A percentile compares a stretch with the other conserved stretches of the same genome.
These are phyloP conservation scores for Bryoerythrophyllum caledonicum DNA, from an alignment of 225 moss, liverwort and hornwort species.

Conservation along the genomic window DNA sequence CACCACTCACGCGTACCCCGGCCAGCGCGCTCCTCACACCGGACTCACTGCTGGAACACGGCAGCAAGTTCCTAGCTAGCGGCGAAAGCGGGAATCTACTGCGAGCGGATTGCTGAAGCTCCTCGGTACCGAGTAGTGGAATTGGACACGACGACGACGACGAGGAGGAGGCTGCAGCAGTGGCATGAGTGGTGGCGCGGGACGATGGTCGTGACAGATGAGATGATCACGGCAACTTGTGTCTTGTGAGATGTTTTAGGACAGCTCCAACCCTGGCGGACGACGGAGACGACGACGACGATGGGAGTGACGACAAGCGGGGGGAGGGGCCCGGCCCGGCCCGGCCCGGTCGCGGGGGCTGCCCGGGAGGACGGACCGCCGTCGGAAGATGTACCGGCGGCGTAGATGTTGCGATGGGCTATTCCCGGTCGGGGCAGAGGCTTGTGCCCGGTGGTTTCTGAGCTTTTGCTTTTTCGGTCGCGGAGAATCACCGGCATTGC, in stretches of 20 bases:
- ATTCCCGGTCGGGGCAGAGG: background rate
- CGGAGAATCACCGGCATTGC: background rate
- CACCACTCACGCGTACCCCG: too few relatives aligned
- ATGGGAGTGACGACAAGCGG: background rate
- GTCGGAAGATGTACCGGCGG: background rate
- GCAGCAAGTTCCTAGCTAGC: background rate
- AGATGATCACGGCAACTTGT: background rate
- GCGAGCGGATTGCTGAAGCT: background rate
- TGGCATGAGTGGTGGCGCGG: background rate
- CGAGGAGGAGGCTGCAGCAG: background rate
- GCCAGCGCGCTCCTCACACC: background rate
- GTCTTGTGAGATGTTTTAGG: background rate
- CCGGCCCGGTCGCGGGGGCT: background rate
- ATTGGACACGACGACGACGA: conserved; percentile 28
- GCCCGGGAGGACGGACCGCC: too few relatives aligned
- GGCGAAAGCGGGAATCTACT: conserved; percentile 22
- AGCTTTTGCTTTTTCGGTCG: background rate
- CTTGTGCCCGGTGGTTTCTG: background rate
- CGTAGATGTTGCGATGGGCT: background rate
- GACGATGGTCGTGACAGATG: background rate
- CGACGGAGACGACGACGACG: background rate
- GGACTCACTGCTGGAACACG: background rate
- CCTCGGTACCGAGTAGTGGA: background rate
- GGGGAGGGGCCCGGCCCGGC: background rate
- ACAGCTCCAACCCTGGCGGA: background rate